Evolutionary conservation across 2,329 filamentous ascomycete species (phyloP).

Genomic region (Aureobasidium leucospermi): DNA sequence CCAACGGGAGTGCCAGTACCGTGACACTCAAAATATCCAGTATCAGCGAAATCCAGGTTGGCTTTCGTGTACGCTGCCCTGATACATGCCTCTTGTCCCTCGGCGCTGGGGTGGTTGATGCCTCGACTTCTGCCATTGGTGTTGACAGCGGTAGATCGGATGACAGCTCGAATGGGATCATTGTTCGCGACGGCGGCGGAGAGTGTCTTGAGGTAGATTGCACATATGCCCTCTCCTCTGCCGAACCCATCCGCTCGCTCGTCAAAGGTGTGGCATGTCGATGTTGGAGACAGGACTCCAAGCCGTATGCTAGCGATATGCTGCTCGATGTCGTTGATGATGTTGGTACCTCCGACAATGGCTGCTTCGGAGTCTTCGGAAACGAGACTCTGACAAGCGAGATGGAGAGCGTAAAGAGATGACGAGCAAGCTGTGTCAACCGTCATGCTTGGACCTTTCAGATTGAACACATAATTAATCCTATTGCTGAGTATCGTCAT

Average conservation of each 20-base stretch:
- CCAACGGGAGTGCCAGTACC: conserved; percentile 24
- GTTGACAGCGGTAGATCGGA: conserved; percentile 30
- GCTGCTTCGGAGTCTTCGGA: neutral
- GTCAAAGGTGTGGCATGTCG: conserved; percentile 31
- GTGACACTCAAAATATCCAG: conserved; percentile 21
- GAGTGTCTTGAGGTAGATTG: conserved; percentile 42
- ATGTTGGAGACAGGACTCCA: conserved; percentile 26
- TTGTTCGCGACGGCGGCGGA: conserved; percentile 39
- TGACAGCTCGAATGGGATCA: conserved; percentile 37
- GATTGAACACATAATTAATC: conserved; percentile 32
- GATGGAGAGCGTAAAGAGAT: neutral
- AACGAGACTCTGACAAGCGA: neutral
- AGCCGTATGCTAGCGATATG: neutral
- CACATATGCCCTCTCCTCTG: conserved; percentile 47
- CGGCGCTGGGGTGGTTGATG: conserved; percentile 32
- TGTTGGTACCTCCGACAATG: neutral
- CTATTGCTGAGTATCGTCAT: conserved; percentile 33
- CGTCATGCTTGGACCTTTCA: conserved; percentile 35
- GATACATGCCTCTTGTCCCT: conserved; percentile 32
- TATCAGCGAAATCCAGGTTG: conserved; percentile 20
- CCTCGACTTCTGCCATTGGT: conserved; percentile 33
- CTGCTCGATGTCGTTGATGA: neutral
- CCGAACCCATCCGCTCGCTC: conserved; percentile 42
- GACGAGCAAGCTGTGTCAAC: conserved; percentile 41
- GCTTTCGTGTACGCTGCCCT: conserved; percentile 30